Conservation (phyloP, 2,329 filamentous ascomycete genomes). For the Hymenoscyphus occultus region DNA sequence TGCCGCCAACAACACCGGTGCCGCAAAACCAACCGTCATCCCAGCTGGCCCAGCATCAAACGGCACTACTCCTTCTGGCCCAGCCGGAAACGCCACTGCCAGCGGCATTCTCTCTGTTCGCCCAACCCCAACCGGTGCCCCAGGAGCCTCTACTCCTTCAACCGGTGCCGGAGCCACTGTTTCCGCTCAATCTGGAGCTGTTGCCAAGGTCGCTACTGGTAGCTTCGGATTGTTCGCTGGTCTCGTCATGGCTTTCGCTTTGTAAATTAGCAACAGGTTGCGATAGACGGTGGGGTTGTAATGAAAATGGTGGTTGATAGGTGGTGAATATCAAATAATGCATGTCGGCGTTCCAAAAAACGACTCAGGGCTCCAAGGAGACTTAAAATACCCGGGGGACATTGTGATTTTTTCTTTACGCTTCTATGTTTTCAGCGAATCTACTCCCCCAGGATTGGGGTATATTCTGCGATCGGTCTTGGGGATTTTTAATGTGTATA, state of each 20-base stretch:
- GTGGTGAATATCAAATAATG: background rate
- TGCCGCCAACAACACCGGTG: conserved; percentile 7
- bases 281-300: background rate
- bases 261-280: conserved; percentile 20
- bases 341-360: background rate
- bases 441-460: background rate
- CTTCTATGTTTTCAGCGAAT: background rate
- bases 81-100: conserved; percentile 21
- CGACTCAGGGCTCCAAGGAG: background rate
- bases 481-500: background rate
- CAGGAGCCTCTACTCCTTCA: conserved; percentile 8
- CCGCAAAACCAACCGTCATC: background rate
- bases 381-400: background rate
- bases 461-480: background rate
- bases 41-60: background rate
- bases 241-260: conserved; percentile 26
- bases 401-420: background rate
- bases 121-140: conserved; percentile 7
- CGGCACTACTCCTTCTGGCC: conserved; percentile 7
- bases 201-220: conserved; percentile 21
- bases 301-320: background rate
- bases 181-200: conserved; percentile 32
- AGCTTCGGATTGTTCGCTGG: conserved; percentile 26
- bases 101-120: conserved; percentile 21
- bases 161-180: conserved; percentile 2